A percentile compares a stretch with the other conserved stretches of the same genome.
Conservation (phyloP, 78 protist genomes). For the Dictyostelium purpureum region DNA sequence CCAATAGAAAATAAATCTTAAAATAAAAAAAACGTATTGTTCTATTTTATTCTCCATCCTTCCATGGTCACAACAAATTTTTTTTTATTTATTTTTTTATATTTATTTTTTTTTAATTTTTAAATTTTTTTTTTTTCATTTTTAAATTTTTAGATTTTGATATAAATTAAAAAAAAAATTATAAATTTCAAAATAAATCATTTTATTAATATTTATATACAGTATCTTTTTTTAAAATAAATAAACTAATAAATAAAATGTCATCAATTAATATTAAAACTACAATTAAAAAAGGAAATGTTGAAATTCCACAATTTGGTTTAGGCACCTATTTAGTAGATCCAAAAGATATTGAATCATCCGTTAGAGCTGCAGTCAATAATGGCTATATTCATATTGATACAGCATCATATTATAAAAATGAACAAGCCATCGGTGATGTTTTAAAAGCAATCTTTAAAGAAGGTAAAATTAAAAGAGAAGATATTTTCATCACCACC, state of each 20-base stretch:
- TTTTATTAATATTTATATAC: not conserved
- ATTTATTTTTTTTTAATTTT: not conserved
- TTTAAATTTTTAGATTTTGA: not conserved
- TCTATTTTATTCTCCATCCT: too few relatives aligned
- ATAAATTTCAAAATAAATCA: not conserved
- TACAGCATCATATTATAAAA: slow-evolving; percentile 56
- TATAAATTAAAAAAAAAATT: not conserved
- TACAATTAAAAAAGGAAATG: slow-evolving; percentile 30
- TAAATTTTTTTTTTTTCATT: not conserved
- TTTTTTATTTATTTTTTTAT: too few relatives aligned
- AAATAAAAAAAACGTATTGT: too few relatives aligned
- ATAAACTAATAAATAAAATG: not conserved
- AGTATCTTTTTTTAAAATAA: not conserved
- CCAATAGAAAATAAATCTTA: too few relatives aligned
- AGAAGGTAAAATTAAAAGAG: slow-evolving; percentile 51
- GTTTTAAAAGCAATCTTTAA: slow-evolving; percentile 31
- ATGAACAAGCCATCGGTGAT: slow-evolving; percentile 56
- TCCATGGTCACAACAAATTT: too few relatives aligned
- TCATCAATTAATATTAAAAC: slow-evolving; percentile 33
- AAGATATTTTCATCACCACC: slow-evolving; percentile 74
- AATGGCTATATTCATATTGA: slow-evolving; percentile 78
- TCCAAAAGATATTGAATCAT: not conserved
- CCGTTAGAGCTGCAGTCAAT: slow-evolving; percentile 6
- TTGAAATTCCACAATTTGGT: slow-evolving; percentile 53
- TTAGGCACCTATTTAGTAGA: slow-evolving; percentile 30